Evolutionary conservation across 2,329 filamentous ascomycete species (phyloP), one percentile per base, ranked within the genome.

Genomic region (Herpotrichia juniperi): DNA sequence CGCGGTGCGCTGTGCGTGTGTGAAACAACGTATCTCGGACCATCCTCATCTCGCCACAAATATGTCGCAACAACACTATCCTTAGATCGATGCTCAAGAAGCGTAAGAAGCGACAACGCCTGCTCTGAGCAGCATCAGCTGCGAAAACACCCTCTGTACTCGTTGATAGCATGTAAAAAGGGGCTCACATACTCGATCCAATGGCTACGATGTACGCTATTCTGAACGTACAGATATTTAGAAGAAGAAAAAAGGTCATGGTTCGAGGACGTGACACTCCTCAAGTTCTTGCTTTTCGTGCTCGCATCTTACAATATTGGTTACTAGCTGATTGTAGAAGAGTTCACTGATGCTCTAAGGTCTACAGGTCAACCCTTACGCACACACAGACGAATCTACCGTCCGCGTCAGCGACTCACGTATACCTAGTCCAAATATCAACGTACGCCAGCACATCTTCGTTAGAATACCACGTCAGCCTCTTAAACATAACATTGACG

Each of bases 61-160:
- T 79, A 69, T 6, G 74, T 65, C 7, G 78, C 76, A 6, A 81
- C 55, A 17, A 81, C 64, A 0, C 73, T 78, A 25, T 80, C 74
- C 12, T 58, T 54, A 51, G 77, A 75, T 2, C 73, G 72, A 16
- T 67, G 66, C 54, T 76, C 71, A 6, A 76, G 71, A 4, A 80
- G 67, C 24, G 68, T 67, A n/a, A 78, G 57, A 3, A 78, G 73
- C 12, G 74, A 76, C 76, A 4, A 81, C 72, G 1, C 79, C 78
- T 5, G 77, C 78, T n/a, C 79, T 74, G 26, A 17, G n/a, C 6
- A n/a, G n/a, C n/a, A n/a, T n/a, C n/a, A n/a, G n/a, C n/a, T n/a
- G n/a, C n/a, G n/a, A n/a, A n/a, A n/a, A n/a, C n/a, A n/a, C n/a
- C n/a, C n/a, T n/a, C n/a, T 5, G 17, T 28, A 19, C 21, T 3